Evolutionary conservation across 306 rosid genomes (phyloP).

Genomic region (Vigna trinervia): DNA sequence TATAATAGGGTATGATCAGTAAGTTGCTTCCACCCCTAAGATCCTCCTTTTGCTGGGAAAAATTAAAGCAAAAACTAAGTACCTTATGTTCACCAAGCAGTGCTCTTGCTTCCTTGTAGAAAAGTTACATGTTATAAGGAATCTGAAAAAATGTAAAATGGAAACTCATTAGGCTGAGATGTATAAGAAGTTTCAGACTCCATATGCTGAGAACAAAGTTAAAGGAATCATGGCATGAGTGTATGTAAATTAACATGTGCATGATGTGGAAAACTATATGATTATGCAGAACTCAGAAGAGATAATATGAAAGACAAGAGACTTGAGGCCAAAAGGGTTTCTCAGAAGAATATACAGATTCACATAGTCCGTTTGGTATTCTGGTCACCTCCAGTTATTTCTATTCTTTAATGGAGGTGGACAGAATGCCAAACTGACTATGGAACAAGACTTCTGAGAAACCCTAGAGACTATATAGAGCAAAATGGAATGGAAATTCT

Average conservation of each 20-base stretch:
- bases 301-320: constrained; percentile 14
- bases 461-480: constrained; percentile 56
- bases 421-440: constrained; percentile 84
- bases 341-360: constrained; percentile 51
- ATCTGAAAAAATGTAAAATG: constrained; percentile 39
- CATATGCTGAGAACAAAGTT: not conserved
- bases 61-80: constrained; percentile 7
- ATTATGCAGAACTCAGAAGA: not conserved
- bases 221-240: not conserved
- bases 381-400: constrained; percentile 64
- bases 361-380: constrained; percentile 66
- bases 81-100: constrained; percentile 5
- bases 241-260: not conserved
- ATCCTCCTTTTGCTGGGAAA: constrained; percentile 1
- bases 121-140: constrained; percentile 23
- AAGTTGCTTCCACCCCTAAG: not conserved
- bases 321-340: constrained; percentile 49
- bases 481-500: not conserved
- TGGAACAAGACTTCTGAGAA: constrained; percentile 72
- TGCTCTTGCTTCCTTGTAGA: not conserved
- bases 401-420: constrained; percentile 61
- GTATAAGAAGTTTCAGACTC: not conserved
- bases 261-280: constrained; percentile 5
- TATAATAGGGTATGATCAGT: not conserved
- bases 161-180: constrained; percentile 10